These are phyloP conservation scores for Torrubiellomyces zombiae DNA, from an alignment of 2,329 filamentous ascomycete species.

Conservation along the genomic window DNA sequence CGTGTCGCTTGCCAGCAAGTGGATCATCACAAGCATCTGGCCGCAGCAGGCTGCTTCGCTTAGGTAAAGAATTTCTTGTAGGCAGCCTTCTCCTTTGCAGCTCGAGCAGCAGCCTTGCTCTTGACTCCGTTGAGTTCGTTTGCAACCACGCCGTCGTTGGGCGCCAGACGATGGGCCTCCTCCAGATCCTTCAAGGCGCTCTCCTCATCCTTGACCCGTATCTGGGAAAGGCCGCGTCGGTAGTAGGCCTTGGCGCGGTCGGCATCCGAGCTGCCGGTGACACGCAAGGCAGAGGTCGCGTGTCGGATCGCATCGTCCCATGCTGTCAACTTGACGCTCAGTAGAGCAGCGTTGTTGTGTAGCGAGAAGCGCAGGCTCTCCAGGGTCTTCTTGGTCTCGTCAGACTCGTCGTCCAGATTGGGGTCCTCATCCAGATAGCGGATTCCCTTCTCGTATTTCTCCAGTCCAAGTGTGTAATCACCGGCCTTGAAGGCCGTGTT, in stretches of 20 bases:
- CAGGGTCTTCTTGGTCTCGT: constrained; percentile 49
- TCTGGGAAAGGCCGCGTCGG: constrained; percentile 60
- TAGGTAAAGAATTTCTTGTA: constrained; percentile 80
- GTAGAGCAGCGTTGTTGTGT: constrained; percentile 74
- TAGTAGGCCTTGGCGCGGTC: constrained; percentile 85
- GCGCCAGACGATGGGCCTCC: constrained; percentile 57
- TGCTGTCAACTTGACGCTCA: constrained; percentile 63
- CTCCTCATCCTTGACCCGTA: constrained; percentile 72
- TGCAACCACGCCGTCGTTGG: constrained; percentile 56
- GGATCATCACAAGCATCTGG: background rate
- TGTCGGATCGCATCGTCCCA: constrained; percentile 55
- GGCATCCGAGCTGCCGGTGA: constrained; percentile 45
- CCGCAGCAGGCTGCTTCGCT: background rate
- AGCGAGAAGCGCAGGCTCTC: constrained; percentile 65
- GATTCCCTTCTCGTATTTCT: constrained; percentile 89
- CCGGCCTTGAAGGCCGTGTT: constrained; percentile 82
- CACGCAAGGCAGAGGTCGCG: constrained; percentile 58
- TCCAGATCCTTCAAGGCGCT: constrained; percentile 58
- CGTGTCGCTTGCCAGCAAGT: background rate
- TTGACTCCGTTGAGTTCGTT: constrained; percentile 67
- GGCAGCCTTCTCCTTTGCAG: constrained; percentile 79
- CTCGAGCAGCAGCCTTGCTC: constrained; percentile 53
- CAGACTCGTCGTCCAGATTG: constrained; percentile 53
- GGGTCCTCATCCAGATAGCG: constrained; percentile 80
- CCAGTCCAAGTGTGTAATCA: constrained; percentile 52